Evolutionary conservation across 2,329 filamentous ascomycete genomes (phyloP).

Genomic region (Verticillium nubilum): DNA sequence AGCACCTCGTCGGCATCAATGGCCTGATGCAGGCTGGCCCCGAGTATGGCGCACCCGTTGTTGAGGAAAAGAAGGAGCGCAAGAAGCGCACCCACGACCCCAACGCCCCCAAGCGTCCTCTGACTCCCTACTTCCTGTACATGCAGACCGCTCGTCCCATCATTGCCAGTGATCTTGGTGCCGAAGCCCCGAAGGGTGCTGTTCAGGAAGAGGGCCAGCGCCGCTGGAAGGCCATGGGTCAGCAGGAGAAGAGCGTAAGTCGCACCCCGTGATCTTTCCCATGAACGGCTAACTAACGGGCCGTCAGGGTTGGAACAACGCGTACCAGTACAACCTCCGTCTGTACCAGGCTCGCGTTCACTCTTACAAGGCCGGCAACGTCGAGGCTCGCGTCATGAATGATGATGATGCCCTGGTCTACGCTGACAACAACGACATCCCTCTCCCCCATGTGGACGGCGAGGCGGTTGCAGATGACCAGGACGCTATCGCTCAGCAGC

Average conservation of each 20-base stretch:
- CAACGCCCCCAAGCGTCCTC: constrained; percentile 87
- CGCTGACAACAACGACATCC: constrained; percentile 52
- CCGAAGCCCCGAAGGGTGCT: constrained; percentile 74
- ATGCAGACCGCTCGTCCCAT: constrained; percentile 81
- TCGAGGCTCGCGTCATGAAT: constrained; percentile 52
- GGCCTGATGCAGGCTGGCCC: not conserved
- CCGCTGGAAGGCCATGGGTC: constrained; percentile 75
- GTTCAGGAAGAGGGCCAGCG: constrained; percentile 83
- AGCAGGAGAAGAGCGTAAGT: constrained; percentile 61
- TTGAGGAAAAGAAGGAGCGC: constrained; percentile 76
- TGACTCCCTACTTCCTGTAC: constrained; percentile 94
- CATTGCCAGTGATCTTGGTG: constrained; percentile 72
- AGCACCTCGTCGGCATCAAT: constrained; percentile 34
- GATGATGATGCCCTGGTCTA: constrained; percentile 57
- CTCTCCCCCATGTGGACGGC: constrained; percentile 45
- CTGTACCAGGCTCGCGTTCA: constrained; percentile 61
- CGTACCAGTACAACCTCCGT: constrained; percentile 62
- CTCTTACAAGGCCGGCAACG: constrained; percentile 58
- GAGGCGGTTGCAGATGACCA: constrained; percentile 42
- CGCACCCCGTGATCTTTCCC: not conserved
- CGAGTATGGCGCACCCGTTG: constrained; percentile 29
- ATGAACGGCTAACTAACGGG: constrained; percentile 4
- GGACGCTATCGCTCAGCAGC: constrained; percentile 54
- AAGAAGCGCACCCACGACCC: constrained; percentile 85
- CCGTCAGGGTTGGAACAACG: constrained; percentile 54